Base-by-base conservation (phyloP, 177 flowering plant species). In the Vitis hybrid region DNA sequence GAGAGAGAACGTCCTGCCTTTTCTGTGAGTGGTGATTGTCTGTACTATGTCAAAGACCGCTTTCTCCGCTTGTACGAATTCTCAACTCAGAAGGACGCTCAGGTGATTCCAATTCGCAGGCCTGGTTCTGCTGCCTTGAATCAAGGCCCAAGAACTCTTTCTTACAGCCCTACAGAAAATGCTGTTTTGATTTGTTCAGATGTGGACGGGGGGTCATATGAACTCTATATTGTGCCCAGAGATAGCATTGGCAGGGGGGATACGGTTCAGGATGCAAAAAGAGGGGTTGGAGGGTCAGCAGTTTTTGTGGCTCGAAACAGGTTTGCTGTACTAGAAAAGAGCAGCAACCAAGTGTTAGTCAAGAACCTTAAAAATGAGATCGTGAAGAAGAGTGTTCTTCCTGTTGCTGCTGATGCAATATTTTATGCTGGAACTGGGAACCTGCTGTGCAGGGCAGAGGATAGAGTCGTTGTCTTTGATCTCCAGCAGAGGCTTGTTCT, bases 101-200 rank as follows among this genome's bases (percentile, higher is more conserved):
- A 78, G 44, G 73, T 73, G 3, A 64, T 77, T n/a, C 76, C 76
- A 15, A 73, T 77, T 54, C 73, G 79, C 65, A 55, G 79, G 13
- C 76, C 76, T 44, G 76, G 79, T 50, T 68, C 70, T 15, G 12
- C 38, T 11, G 20, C 65, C 64, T 50, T 77, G 51, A 77, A 77
- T 61, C 79, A 77, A 24, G 47, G 79, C 8, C 64, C 79, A 3
- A 64, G 71, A 49, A 73, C 80, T n/a, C 71, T 78, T 57, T 78
- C 80, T 7, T 78, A 78, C 14, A 78, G 77, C 50, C 80, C 80
- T 31, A 74, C 80, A 38, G 80, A 78, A 64, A 73, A 73, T 67
- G 77, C 80, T 62, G 75, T 78, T 58, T 38, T 78, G 10, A 56
- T 78, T 10, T 74, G 81, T 62, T 78, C 78, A 15, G 79, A 77